Conservation (phyloP, 1,284 basidiomycete genomes). For the Lignosus rhinocerotis region DNA sequence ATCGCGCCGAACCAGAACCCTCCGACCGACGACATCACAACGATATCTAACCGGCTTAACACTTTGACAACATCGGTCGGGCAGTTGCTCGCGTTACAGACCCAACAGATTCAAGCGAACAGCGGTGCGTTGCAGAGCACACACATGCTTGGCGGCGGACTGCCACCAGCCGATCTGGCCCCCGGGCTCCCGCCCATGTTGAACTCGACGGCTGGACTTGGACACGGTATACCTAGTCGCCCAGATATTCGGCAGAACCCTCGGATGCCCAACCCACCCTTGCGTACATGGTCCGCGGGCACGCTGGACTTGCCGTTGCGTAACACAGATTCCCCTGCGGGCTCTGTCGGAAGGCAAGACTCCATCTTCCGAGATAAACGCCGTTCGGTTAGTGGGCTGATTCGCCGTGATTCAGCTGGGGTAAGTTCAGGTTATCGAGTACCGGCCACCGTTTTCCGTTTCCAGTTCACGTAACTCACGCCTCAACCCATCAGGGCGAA, state of each 20-base stretch:
- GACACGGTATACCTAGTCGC: slow-evolving; percentile 59
- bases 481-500: slow-evolving; percentile 40
- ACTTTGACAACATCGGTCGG: slow-evolving; percentile 86
- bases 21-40: slow-evolving; percentile 70
- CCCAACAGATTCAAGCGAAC: slow-evolving; percentile 59
- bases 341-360: slow-evolving; percentile 34
- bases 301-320: slow-evolving; percentile 71
- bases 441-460: neutral
- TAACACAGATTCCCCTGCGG: slow-evolving; percentile 34
- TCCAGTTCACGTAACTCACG: slow-evolving; percentile 1
- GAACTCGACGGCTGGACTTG: slow-evolving; percentile 43
- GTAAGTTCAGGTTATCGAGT: slow-evolving; percentile 44
- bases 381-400: slow-evolving; percentile 66
- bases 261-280: slow-evolving; percentile 66
- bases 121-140: slow-evolving; percentile 35
- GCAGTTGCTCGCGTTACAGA: slow-evolving; percentile 77
- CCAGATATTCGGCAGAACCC: slow-evolving; percentile 55
- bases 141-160: slow-evolving; percentile 45
- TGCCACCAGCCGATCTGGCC: slow-evolving; percentile 49
- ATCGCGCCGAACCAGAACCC: slow-evolving; percentile 68
- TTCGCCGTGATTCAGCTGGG: slow-evolving; percentile 74
- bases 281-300: slow-evolving; percentile 81
- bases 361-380: slow-evolving; percentile 60
- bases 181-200: slow-evolving; percentile 42
- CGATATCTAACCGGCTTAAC: slow-evolving; percentile 78